These are phyloP conservation scores for Thelonectria blattea DNA, from an alignment of 2,329 filamentous ascomycete genomes.

Conservation along the genomic window DNA sequence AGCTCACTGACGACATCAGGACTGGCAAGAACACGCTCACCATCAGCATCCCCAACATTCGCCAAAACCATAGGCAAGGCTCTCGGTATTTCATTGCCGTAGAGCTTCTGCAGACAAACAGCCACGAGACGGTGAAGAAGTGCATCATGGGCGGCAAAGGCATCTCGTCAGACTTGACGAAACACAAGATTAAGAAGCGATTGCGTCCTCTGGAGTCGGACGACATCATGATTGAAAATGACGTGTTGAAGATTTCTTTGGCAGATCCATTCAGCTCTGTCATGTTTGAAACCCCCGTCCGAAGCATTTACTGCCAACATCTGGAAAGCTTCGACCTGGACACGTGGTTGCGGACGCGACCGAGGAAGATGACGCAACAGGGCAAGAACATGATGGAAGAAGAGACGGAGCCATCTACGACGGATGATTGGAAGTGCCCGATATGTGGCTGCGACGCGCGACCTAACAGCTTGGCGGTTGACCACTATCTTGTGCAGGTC, in stretches of 20 bases:
- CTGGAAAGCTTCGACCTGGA: slow-evolving; percentile 89
- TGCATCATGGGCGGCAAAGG: slow-evolving; percentile 45
- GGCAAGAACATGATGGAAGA: slow-evolving; percentile 14
- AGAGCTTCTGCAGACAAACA: slow-evolving; percentile 68
- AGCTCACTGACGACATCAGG: slow-evolving; percentile 68
- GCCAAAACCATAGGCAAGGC: slow-evolving; percentile 34
- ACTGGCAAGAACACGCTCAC: slow-evolving; percentile 67
- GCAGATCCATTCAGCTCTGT: slow-evolving; percentile 69
- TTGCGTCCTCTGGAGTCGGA: slow-evolving; percentile 53
- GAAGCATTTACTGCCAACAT: slow-evolving; percentile 74
- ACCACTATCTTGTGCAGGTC: slow-evolving; percentile 74
- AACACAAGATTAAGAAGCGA: slow-evolving; percentile 61
- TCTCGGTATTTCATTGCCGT: slow-evolving; percentile 66
- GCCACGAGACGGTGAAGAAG: slow-evolving; percentile 50
- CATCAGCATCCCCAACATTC: slow-evolving; percentile 50
- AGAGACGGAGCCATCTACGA: slow-evolving; percentile 55
- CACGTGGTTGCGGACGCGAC: slow-evolving; percentile 76
- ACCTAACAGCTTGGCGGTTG: slow-evolving; percentile 72
- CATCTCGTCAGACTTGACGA: slow-evolving; percentile 55
- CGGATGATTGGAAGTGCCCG: slow-evolving; percentile 86
- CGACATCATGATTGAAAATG: slow-evolving; percentile 64
- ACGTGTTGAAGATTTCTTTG: slow-evolving; percentile 63
- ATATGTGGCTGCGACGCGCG: slow-evolving; percentile 80
- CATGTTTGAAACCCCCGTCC: slow-evolving; percentile 74
- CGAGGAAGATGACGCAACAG: slow-evolving; percentile 46